These are phyloP conservation scores for Ascochyta pisi DNA, from an alignment of 2,329 filamentous ascomycete species.

Conservation along the genomic window DNA sequence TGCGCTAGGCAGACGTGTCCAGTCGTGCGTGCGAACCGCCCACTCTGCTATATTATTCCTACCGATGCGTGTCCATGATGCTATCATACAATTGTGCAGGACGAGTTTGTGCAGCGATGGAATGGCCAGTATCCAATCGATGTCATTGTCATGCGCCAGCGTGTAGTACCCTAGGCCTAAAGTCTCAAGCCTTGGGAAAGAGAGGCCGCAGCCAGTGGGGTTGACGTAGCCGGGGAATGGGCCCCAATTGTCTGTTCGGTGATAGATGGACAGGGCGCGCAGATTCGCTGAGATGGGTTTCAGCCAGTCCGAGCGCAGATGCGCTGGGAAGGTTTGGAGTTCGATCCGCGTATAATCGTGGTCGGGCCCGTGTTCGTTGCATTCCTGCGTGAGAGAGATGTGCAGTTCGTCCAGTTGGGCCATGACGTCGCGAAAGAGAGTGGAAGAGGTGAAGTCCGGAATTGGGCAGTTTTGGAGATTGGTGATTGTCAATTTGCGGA, in stretches of 20 bases:
- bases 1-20: neutral
- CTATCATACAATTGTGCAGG: slow-evolving; percentile 20
- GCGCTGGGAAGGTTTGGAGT: slow-evolving; percentile 14
- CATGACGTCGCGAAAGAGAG: slow-evolving; percentile 16
- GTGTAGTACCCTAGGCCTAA: slow-evolving; percentile 19
- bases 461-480: slow-evolving; percentile 18
- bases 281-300: slow-evolving; percentile 12
- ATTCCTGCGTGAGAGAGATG: slow-evolving; percentile 11
- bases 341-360: slow-evolving; percentile 16
- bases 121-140: slow-evolving; percentile 17
- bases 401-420: slow-evolving; percentile 15
- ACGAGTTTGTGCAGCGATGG: slow-evolving; percentile 11
- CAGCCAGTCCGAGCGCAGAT: slow-evolving; percentile 14
- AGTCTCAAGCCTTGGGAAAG: slow-evolving; percentile 16
- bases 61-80: slow-evolving; percentile 7
- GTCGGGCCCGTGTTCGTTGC: slow-evolving; percentile 12
- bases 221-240: slow-evolving; percentile 19
- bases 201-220: slow-evolving; percentile 1
- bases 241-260: slow-evolving; percentile 13
- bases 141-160: slow-evolving; percentile 16
- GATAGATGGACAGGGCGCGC: slow-evolving; percentile 9
- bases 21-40: neutral
- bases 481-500: slow-evolving; percentile 16
- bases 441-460: slow-evolving; percentile 13
- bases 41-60: neutral